These are phyloP conservation scores for Cryptosporidium sp. DNA, from an alignment of 169 alveolate species.

Conservation along the genomic window DNA sequence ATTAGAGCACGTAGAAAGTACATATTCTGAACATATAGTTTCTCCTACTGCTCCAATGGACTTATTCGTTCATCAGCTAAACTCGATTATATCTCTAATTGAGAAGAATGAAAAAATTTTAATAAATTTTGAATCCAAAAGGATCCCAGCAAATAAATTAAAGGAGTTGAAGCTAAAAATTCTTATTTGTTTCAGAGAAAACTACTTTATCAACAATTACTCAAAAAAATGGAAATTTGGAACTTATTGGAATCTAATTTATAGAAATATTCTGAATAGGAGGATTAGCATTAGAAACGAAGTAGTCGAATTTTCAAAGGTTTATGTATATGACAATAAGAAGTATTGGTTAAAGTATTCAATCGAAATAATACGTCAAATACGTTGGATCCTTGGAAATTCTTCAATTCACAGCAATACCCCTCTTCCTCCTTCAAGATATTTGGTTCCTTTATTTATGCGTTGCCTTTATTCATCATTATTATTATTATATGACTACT, in stretches of 20 bases:
- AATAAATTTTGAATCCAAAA: not conserved
- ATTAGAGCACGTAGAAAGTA: conserved; percentile 21
- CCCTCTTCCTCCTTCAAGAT: conserved; percentile 69
- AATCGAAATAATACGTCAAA: conserved; percentile 63
- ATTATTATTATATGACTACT: conserved; percentile 45
- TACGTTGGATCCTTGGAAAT: conserved; percentile 67
- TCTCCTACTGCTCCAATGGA: conserved; percentile 75
- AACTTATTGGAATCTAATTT: conserved; percentile 60
- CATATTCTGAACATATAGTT: conserved; percentile 23
- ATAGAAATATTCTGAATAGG: conserved; percentile 60
- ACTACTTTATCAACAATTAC: conserved; percentile 17
- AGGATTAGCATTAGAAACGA: conserved; percentile 66
- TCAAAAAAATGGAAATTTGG: conserved; percentile 74
- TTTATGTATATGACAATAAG: conserved; percentile 41
- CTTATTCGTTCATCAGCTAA: conserved; percentile 38
- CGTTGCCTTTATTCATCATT: conserved; percentile 62
- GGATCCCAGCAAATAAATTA: not conserved
- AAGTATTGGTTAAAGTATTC: conserved; percentile 73
- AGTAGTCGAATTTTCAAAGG: conserved; percentile 57
- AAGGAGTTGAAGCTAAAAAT: not conserved
- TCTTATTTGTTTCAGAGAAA: conserved; percentile 43
- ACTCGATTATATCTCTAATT: conserved; percentile 24
- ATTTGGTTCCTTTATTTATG: conserved; percentile 57
- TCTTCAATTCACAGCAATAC: conserved; percentile 42
- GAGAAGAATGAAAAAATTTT: conserved; percentile 26